Base-by-base conservation (phyloP, 2,329 filamentous ascomycete species). In the Canariomyces notabilis region DNA sequence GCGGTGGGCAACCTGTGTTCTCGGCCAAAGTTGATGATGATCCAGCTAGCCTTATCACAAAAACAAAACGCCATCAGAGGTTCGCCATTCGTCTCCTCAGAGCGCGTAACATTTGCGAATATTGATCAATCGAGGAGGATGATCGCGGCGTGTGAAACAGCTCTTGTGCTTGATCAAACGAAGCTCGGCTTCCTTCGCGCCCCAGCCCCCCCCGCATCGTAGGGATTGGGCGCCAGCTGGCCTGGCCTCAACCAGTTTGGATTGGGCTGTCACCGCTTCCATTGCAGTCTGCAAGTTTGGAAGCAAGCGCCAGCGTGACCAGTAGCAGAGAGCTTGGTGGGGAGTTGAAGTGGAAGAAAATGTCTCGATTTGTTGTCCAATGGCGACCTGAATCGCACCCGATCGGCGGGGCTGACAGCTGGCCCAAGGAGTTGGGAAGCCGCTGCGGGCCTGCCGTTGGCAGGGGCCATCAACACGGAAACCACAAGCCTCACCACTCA, bases 341-440 rank as follows among this genome's bases (percentile, higher is more conserved):
- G 19, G 19, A 22, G 42, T 37, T 31, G 40, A 31, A 19, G 39
- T 11, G 16, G 8, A 12, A 12, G 23, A 21, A 15, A 37, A n/a
- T n/a, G n/a, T 21, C 26, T 21, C 12, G 31, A 9, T 8, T 11
- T 21, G 31, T n/a, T 22, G 20, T 39, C 39, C 39, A 37, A 43
- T 46, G 15, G 31, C 31, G 11, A 39, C 35, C 31, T 12, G 14
- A 36, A 40, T 29, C 37, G 11, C 18, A 8, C 35, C 39, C 19
- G 42, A 48, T 51, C 42, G 44, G 48, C 40, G 18, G 26, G 40
- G 22, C 36, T 32, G 23, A 36, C 44, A 39, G 44, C 44, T 38
- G 11, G 6, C 6, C 22, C 22, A 26, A n/a, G 33, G 36, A 9
- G 18, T 23, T 19, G 34, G 20, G 15, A 21, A 46, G 33, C 20